Conservation (phyloP, 345 rosid species). For the Ailanthus altissimus region DNA sequence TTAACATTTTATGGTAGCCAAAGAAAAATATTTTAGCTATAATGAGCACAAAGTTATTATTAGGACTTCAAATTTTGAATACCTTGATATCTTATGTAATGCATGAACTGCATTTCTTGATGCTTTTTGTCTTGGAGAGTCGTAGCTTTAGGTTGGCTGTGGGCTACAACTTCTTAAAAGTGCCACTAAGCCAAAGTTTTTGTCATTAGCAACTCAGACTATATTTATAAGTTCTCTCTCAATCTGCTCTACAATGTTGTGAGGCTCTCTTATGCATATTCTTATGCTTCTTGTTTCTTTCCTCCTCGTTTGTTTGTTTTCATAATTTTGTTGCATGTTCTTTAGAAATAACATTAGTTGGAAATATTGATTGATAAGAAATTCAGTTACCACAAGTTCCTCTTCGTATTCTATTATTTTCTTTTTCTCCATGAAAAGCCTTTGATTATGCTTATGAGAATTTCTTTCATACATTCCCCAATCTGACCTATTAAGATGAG, state of each 20-base stretch:
- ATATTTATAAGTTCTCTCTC: background rate
- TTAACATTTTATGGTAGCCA: background rate
- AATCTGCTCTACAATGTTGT: background rate
- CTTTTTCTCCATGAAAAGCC: background rate
- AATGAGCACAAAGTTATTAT: background rate
- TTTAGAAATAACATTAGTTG: too few species aligned
- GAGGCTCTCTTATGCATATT: background rate
- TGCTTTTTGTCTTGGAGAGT: too few species aligned
- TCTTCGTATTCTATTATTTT: too few species aligned
- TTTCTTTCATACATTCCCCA: constrained; percentile 4
- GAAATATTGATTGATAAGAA: background rate
- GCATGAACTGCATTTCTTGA: background rate
- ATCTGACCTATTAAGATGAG: background rate
- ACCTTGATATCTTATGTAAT: background rate
- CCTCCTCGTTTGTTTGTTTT: too few species aligned
- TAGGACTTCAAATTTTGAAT: background rate
- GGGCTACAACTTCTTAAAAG: too few species aligned
- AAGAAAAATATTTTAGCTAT: too few species aligned
- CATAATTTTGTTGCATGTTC: background rate
- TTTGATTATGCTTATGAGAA: background rate
- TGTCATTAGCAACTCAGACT: background rate
- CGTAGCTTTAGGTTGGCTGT: too few species aligned
- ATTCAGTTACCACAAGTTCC: too few species aligned
- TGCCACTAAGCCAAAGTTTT: background rate
- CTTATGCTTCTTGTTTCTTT: too few species aligned